These are phyloP conservation scores for Blastosporella zonata DNA, from an alignment of 1,284 basidiomycete genomes.

Conservation along the genomic window DNA sequence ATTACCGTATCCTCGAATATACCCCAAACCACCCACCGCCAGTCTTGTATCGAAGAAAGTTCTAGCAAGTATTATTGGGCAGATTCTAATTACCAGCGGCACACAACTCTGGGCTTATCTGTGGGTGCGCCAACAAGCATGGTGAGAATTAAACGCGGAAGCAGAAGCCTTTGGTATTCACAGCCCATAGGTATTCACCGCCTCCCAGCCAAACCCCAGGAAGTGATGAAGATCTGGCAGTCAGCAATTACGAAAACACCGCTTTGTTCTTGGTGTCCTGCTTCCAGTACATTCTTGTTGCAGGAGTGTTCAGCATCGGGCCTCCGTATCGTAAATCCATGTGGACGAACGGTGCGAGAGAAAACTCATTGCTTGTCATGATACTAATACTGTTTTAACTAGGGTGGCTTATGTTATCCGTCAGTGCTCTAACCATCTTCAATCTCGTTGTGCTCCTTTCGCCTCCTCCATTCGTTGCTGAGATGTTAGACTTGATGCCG, in stretches of 20 bases:
- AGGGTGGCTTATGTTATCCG: conserved; percentile 79
- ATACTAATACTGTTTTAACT: conserved; percentile 19
- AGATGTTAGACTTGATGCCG: conserved; percentile 76
- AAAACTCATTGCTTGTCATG: conserved; percentile 1
- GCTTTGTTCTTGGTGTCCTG: conserved; percentile 91
- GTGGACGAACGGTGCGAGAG: conserved; percentile 84
- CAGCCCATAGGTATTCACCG: conserved; percentile 57
- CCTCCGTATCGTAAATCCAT: conserved; percentile 95
- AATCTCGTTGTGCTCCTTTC: conserved; percentile 74
- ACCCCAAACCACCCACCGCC: conserved; percentile 91
- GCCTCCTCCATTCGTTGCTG: conserved; percentile 60
- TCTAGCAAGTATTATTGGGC: conserved; percentile 89
- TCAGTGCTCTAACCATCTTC: conserved; percentile 65
- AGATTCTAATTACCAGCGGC: conserved; percentile 84
- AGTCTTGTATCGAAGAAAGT: conserved; percentile 97
- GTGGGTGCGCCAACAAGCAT: conserved; percentile 84
- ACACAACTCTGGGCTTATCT: conserved; percentile 88
- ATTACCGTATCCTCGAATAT: conserved; percentile 82
- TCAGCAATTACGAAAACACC: conserved; percentile 94
- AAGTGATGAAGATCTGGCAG: conserved; percentile 77
- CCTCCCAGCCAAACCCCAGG: conserved; percentile 61
- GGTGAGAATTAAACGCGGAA: conserved; percentile 43
- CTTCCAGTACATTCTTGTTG: conserved; percentile 98
- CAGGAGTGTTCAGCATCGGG: conserved; percentile 96
- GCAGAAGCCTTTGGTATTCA: conserved; percentile 1